Conservation (phyloP, 2,329 filamentous ascomycete species). For the Phialophora chinensis region DNA sequence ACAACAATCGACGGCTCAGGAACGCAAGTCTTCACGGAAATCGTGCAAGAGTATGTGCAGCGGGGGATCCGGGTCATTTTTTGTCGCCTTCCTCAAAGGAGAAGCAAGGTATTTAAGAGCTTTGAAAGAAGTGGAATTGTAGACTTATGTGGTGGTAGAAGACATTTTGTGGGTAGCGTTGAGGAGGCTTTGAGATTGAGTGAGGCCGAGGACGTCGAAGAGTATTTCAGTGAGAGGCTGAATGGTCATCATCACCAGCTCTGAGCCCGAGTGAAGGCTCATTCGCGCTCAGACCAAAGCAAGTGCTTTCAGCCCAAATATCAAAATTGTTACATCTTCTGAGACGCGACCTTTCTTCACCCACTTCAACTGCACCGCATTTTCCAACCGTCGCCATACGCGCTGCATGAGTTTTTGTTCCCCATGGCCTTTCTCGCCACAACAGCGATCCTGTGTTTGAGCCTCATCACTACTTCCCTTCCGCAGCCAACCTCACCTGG, state of each 20-base stretch:
- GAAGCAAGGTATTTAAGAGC: conserved; percentile 68
- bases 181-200: conserved; percentile 82
- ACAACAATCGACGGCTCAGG: conserved; percentile 92
- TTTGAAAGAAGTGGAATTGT: conserved; percentile 85
- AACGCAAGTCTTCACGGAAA: conserved; percentile 87
- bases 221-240: conserved; percentile 42
- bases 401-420: background rate
- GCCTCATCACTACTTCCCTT: conserved; percentile 8
- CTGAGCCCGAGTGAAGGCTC: background rate
- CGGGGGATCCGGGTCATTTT: conserved; percentile 67
- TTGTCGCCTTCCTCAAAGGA: conserved; percentile 59
- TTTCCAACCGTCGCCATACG: background rate
- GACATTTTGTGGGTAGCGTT: conserved; percentile 81
- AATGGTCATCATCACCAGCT: conserved; percentile 18
- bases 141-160: conserved; percentile 75
- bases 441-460: conserved; percentile 2
- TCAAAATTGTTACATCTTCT: background rate
- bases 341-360: background rate
- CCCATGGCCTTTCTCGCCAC: conserved; percentile 8
- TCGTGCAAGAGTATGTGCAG: conserved; percentile 79
- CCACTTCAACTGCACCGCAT: background rate
- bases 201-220: conserved; percentile 68
- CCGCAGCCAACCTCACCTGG: background rate
- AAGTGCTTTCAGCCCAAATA: background rate
- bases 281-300: background rate